A percentile compares a stretch with the other conserved stretches of the same genome.
Evolutionary conservation across 345 rosid species (phyloP).

Genomic region (Barbarea vulgaris): DNA sequence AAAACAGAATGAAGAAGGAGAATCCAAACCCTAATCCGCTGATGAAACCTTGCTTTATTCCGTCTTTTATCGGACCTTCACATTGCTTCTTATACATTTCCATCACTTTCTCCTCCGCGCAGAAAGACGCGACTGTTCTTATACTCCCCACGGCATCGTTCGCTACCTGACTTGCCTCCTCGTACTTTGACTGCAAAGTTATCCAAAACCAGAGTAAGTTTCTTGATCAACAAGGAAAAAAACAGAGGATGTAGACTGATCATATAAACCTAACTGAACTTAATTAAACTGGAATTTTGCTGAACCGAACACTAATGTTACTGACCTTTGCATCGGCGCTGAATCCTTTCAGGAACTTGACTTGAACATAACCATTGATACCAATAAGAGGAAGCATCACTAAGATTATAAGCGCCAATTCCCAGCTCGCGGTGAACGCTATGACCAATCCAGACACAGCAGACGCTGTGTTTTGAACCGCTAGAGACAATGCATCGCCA

Average conservation of each 20-base stretch:
- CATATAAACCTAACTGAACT: neutral
- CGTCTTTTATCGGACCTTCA: slow-evolving; percentile 63
- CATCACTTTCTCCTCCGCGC: slow-evolving; percentile 83
- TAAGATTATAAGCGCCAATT: slow-evolving; percentile 61
- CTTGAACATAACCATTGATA: slow-evolving; percentile 53
- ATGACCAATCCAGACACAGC: slow-evolving; percentile 61
- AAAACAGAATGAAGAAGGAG: slow-evolving; percentile 54
- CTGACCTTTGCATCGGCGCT: slow-evolving; percentile 77
- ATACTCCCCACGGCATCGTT: slow-evolving; percentile 87
- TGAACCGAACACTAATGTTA: neutral
- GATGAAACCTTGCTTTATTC: slow-evolving; percentile 64
- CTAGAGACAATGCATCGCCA: slow-evolving; percentile 66
- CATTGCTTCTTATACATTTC: slow-evolving; percentile 60
- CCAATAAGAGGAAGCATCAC: slow-evolving; percentile 65
- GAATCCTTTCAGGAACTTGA: slow-evolving; percentile 70
- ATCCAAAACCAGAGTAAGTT: neutral
- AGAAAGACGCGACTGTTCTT: slow-evolving; percentile 81
- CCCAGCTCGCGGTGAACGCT: slow-evolving; percentile 73
- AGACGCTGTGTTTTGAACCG: slow-evolving; percentile 59
- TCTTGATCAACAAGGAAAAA: slow-evolving; percentile 16
- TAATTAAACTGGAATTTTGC: neutral
- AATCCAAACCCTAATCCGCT: slow-evolving; percentile 73
- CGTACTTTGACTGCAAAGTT: slow-evolving; percentile 60
- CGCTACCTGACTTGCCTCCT: slow-evolving; percentile 89
- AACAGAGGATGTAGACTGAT: neutral